Evolutionary conservation across 148 eudicot species (phyloP), one percentile per base, ranked within the genome.

Genomic region (Beta vulgaris): DNA sequence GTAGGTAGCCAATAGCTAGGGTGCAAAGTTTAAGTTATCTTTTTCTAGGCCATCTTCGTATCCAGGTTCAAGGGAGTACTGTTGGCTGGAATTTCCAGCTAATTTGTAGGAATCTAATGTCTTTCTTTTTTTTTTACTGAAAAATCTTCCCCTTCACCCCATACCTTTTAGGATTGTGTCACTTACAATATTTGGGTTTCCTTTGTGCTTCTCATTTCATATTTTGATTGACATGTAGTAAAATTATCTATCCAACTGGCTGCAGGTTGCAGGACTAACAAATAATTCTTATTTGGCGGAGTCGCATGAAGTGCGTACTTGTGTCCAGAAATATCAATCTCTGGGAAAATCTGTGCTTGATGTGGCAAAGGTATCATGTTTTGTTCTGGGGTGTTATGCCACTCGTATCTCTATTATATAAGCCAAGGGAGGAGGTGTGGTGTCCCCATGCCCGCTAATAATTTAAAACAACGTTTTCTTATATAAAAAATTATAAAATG

Each of bases 251-350:
- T 48, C 54, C 29, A 8, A 34, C 28, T 42, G 35, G 60, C 77
- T 61, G 34, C 82, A 96, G 99, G 84, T 96, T 83, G 89, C 97
- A 74, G 98, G 99, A 73, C 83, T 96, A 78, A 92, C 99, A 68
- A 96, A 96, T 82, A 96, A 92, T 82, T 96, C 99, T 49, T 81
- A 85, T 79, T 36, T 77, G 35, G 75, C 79, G 19, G 98, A 86
- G 72, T 81, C 97, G 44, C 98, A 89, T 87, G 84, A 89, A 77
- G 90, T 92, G 71, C 99, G 94, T 66, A 86, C 77, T 51, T 96
- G 99, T 78, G 91, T 91, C 69, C 84, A 85, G 70, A 89, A 88
- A 73, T 82, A 92, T 84, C 86, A 36, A 10, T 40, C 78, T 72
- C 91, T 92, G 73, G 99, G 99, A 48, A 77, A 88, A 68, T 72